Percentiles rank a stretch among this genome's conserved stretches.
Evolutionary conservation across 108 stramenopile genomes (phyloP).

Genomic region (Nannochloropsis gaditana): DNA sequence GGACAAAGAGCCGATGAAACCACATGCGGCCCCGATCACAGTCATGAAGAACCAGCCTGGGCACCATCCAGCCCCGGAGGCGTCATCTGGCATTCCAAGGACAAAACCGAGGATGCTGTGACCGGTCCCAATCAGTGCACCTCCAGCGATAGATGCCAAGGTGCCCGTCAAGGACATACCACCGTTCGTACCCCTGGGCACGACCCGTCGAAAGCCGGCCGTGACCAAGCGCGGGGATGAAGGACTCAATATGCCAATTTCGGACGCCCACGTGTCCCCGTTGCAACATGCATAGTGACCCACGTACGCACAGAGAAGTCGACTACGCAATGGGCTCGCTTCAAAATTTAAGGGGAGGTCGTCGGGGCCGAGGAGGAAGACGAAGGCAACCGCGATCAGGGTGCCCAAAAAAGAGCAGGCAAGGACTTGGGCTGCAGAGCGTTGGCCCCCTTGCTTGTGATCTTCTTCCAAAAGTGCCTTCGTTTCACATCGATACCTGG

Average conservation of each 20-base stretch:
- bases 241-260: slow-evolving; percentile 66
- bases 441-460: slow-evolving; percentile 24
- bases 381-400: background rate
- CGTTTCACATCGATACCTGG: slow-evolving; percentile 59
- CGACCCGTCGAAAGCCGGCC: slow-evolving; percentile 54
- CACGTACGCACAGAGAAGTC: slow-evolving; percentile 61
- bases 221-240: slow-evolving; percentile 61
- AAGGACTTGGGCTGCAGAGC: background rate
- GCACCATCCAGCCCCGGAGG: slow-evolving; percentile 32
- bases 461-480: slow-evolving; percentile 59
- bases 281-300: slow-evolving; percentile 71
- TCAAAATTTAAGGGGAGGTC: slow-evolving; percentile 25
- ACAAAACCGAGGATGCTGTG: slow-evolving; percentile 25
- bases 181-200: slow-evolving; percentile 74
- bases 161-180: slow-evolving; percentile 62
- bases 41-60: slow-evolving; percentile 41
- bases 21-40: slow-evolving; percentile 56
- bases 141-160: slow-evolving; percentile 61
- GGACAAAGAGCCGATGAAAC: slow-evolving; percentile 61
- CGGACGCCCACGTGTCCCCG: slow-evolving; percentile 72
- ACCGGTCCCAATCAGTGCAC: slow-evolving; percentile 61
- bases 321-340: slow-evolving; percentile 41
- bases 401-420: slow-evolving; percentile 3
- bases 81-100: slow-evolving; percentile 33
- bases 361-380: slow-evolving; percentile 31